These are phyloP conservation scores for Fusarium dimerum DNA, from an alignment of 2,329 filamentous ascomycete species.

Conservation along the genomic window DNA sequence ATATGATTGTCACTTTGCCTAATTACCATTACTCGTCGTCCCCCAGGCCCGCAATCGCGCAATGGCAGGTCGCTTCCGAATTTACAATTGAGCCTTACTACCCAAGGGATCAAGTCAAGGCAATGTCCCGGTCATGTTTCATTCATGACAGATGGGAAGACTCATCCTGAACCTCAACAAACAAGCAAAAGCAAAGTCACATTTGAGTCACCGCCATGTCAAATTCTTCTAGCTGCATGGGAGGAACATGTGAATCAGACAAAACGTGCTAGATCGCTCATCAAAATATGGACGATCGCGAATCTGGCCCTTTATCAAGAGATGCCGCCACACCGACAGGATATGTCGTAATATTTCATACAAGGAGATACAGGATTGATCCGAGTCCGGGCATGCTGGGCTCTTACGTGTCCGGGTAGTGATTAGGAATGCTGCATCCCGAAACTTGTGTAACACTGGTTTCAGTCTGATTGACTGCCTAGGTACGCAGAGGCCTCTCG, in stretches of 20 bases:
- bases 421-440: neutral
- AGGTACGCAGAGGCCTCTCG: neutral
- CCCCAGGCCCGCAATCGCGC: neutral
- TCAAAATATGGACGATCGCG: slow-evolving; percentile 5
- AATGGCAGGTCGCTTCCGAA: slow-evolving; percentile 2
- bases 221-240: slow-evolving; percentile 11
- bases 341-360: slow-evolving; percentile 21
- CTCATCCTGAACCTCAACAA: neutral
- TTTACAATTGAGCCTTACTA: slow-evolving; percentile 6
- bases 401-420: neutral
- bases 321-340: slow-evolving; percentile 28
- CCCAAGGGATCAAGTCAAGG: neutral
- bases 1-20: no score
- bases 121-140: neutral
- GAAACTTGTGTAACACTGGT: neutral
- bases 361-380: neutral
- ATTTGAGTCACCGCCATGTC: slow-evolving; percentile 1
- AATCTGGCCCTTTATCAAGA: slow-evolving; percentile 18
- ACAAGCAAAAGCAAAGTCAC: neutral
- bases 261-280: slow-evolving; percentile 1
- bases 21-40: no score
- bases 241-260: slow-evolving; percentile 2
- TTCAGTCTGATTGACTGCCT: neutral
- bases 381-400: slow-evolving; percentile 5
- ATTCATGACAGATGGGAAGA: neutral